A percentile compares a stretch with the other conserved stretches of the same genome.
Evolutionary conservation across 495 filamentous ascomycete genomes (phyloP).

Genomic region (Chaetomium cochliodes): DNA sequence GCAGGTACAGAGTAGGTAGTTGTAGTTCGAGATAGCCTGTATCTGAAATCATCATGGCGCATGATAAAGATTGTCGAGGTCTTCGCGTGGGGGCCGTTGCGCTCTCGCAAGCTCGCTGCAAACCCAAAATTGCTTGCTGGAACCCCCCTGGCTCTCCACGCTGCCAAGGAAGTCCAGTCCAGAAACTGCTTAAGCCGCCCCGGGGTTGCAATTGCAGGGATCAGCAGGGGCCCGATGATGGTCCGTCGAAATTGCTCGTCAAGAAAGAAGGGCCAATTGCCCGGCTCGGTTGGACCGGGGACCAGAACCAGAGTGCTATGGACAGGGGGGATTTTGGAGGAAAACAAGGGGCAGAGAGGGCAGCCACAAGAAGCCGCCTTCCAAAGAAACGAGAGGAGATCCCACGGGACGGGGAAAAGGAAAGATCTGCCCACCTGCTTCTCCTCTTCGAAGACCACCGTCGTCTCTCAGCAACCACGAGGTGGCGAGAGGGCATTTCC

Average conservation of each 20-base stretch:
- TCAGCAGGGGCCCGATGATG: conserved; percentile 37
- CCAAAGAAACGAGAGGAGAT: conserved; percentile 5
- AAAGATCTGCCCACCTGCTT: conserved; percentile 16
- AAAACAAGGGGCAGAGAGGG: conserved; percentile 15
- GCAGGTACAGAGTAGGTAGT: neutral
- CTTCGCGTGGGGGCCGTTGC: neutral
- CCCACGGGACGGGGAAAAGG: conserved; percentile 14
- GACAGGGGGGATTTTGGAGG: conserved; percentile 17
- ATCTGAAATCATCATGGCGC: neutral
- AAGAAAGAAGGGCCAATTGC: conserved; percentile 30
- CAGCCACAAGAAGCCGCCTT: neutral
- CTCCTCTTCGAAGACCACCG: conserved; percentile 2
- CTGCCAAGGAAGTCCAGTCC: conserved; percentile 21
- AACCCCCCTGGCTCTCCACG: conserved; percentile 23
- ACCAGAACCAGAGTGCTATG: conserved; percentile 15
- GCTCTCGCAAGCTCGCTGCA: neutral
- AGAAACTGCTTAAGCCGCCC: conserved; percentile 31
- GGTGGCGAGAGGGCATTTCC: conserved; percentile 13
- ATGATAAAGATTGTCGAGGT: neutral
- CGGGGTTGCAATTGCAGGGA: conserved; percentile 30
- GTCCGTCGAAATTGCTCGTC: conserved; percentile 38
- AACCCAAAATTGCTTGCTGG: conserved; percentile 21
- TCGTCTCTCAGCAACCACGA: conserved; percentile 4
- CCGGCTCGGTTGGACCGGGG: conserved; percentile 22
- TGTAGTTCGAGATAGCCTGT: neutral